These are phyloP conservation scores for Zoysia pacifica DNA, from an alignment of 176 grass and related monocot species.

Conservation along the genomic window DNA sequence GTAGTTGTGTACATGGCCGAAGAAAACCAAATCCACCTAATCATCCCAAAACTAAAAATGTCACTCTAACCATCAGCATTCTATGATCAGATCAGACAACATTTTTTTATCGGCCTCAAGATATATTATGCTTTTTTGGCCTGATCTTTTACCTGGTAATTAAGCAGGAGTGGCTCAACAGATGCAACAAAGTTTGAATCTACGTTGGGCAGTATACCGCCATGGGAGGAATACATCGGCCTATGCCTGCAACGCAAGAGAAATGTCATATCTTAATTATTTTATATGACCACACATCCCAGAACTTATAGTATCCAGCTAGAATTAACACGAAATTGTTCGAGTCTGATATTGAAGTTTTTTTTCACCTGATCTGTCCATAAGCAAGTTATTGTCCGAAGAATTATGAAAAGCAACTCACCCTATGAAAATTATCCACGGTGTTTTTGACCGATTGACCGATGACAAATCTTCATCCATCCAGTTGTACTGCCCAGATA, in stretches of 20 bases:
- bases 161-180: conserved; percentile 71
- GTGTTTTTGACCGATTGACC: conserved; percentile 66
- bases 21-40: conserved; percentile 84
- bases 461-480: conserved; percentile 62
- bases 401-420: conserved; percentile 41
- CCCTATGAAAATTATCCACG: conserved; percentile 84
- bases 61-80: background rate
- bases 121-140: background rate
- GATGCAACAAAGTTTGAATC: conserved; percentile 61
- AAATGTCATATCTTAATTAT: conserved; percentile 17
- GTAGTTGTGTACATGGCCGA: conserved; percentile 91
- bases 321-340: background rate
- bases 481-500: conserved; percentile 58
- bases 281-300: background rate
- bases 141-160: conserved; percentile 49
- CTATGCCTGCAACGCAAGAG: conserved; percentile 55
- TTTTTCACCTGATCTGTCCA: background rate
- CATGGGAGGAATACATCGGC: conserved; percentile 71
- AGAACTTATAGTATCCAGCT: background rate
- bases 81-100: conserved; percentile 1
- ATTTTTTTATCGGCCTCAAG: background rate
- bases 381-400: background rate
- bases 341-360: background rate
- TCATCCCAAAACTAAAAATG: conserved; percentile 10
- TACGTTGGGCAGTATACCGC: conserved; percentile 54